Base-by-base conservation (phyloP, 2,329 filamentous ascomycete species). In the Penicillium sp. region DNA sequence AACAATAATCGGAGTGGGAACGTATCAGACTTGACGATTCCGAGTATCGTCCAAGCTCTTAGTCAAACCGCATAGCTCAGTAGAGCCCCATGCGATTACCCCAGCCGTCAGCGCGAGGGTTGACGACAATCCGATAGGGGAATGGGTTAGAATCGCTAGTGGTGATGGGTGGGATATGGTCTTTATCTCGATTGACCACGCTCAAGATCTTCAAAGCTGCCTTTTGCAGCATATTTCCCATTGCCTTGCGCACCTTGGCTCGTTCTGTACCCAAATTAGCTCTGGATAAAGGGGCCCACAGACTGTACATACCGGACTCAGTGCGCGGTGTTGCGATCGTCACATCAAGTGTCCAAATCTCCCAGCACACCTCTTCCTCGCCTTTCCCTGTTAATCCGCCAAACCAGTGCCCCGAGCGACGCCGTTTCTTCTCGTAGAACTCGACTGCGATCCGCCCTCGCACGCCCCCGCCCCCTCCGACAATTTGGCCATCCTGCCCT, bases 331-430 rank as follows among this genome's bases (percentile, higher is more conserved):
- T 92, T 10, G 92, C 91, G 55, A 97, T 86, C n/a, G 92, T 96
- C 50, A 97, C 90, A 75, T 96, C 91, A 65, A 99, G 79, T 44
- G 90, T 91, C 94, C 94, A 99, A 70, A 86, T 87, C 81, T 97
- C 94, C 94, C 94, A 99, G 74, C 92, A 96, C 19, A 97, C 87
- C 74, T 97, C 93, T 73, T 97, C 93, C 65, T 97, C 93, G 25
- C 86, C 89, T 68, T 87, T 88, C 6, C 72, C 74, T 43, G 74
- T 73, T 47, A 80, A 61, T 35, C 76, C 78, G 3, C 75, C 72
- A 65, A 92, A 89, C 75, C 90, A 81, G 65, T 81, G 88, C 73
- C 90, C 93, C 2, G 86, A 83, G 80, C 93, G 94, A 66, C 89
- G 85, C 59, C 93, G 84, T 73, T 88, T 89, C 82, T 93, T 94